phyloP scores from a whole-genome alignment of 805 yeast species.

The Pichia eremophila region DNA sequence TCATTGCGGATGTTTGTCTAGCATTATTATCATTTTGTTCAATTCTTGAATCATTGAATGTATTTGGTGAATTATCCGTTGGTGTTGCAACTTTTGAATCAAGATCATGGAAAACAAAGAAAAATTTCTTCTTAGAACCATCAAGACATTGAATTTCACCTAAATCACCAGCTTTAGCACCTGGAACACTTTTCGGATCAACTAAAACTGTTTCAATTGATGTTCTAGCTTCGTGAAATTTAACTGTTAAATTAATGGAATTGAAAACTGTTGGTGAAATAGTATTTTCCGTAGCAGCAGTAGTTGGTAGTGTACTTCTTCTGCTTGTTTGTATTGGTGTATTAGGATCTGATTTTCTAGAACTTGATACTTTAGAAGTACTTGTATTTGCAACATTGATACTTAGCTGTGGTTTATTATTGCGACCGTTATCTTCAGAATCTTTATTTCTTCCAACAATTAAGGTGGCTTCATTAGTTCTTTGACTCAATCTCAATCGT shows the following conservation, averaged over 20 bases:
- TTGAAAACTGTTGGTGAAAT: slow-evolving; percentile 10
- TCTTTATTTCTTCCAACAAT: slow-evolving; percentile 18
- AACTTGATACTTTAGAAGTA: background rate
- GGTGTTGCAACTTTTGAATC: background rate
- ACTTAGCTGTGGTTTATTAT: background rate
- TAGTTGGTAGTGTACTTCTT: background rate
- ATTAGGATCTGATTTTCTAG: background rate
- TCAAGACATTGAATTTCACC: slow-evolving; percentile 54
- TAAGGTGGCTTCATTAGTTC: slow-evolving; percentile 27
- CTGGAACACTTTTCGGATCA: slow-evolving; percentile 51
- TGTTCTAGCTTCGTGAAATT: slow-evolving; percentile 60
- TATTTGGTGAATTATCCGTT: slow-evolving; percentile 4
- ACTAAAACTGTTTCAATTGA: slow-evolving; percentile 52
- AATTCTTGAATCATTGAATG: slow-evolving; percentile 2
- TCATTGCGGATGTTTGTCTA: background rate
- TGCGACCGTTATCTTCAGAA: background rate
- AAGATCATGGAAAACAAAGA: slow-evolving; percentile 32
- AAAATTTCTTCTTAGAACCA: slow-evolving; percentile 28
- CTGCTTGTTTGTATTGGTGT: background rate
- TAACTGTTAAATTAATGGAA: slow-evolving; percentile 35
- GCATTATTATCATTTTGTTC: background rate
- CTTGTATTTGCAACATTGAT: background rate
- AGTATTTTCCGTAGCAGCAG: background rate
- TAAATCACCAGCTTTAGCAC: slow-evolving; percentile 62
- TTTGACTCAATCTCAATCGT: slow-evolving; percentile 21